Percentiles rank a stretch among this genome's conserved stretches.
Evolutionary conservation across 192 early-diverging fungal genomes (phyloP).

Genomic region (Coemansia sp.): DNA sequence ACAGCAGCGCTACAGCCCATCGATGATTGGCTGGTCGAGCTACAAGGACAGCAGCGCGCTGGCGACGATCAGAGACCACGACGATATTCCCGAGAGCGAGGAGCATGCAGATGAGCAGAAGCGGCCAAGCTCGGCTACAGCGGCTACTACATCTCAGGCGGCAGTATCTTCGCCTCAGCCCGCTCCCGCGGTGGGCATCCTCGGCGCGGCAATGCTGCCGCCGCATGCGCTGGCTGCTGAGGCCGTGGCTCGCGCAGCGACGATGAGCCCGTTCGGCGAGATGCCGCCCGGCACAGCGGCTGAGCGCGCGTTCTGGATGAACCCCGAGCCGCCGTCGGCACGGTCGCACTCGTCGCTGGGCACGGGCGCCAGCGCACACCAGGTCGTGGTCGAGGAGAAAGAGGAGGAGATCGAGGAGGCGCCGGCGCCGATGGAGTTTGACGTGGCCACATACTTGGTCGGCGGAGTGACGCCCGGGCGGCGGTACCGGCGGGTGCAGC

Average conservation of each 20-base stretch:
- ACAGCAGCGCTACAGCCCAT: conserved; percentile 34
- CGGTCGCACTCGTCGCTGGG: conserved; percentile 50
- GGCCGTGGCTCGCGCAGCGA: neutral
- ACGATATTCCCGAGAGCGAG: conserved; percentile 8
- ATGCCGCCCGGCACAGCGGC: neutral
- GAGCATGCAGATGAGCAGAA: neutral
- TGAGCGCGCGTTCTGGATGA: conserved; percentile 27
- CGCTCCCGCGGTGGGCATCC: no score
- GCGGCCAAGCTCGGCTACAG: conserved; percentile 7
- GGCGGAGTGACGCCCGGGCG: conserved; percentile 44
- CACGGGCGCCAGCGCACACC: conserved; percentile 22
- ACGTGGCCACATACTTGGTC: conserved; percentile 49
- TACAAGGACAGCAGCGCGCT: conserved; percentile 25
- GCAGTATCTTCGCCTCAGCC: no score
- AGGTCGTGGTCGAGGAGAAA: conserved; percentile 13
- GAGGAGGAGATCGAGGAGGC: conserved; percentile 54
- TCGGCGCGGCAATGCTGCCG: neutral
- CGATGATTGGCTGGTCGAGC: conserved; percentile 32
- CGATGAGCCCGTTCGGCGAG: conserved; percentile 17
- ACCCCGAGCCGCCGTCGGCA: conserved; percentile 28
- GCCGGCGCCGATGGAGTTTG: conserved; percentile 48
- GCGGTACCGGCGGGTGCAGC: conserved; percentile 25
- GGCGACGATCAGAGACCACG: conserved; percentile 33
- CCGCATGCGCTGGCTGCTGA: neutral
- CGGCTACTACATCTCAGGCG: no score